Conservation (phyloP, 2,329 filamentous ascomycete species). For the Ophiostoma quercus region DNA sequence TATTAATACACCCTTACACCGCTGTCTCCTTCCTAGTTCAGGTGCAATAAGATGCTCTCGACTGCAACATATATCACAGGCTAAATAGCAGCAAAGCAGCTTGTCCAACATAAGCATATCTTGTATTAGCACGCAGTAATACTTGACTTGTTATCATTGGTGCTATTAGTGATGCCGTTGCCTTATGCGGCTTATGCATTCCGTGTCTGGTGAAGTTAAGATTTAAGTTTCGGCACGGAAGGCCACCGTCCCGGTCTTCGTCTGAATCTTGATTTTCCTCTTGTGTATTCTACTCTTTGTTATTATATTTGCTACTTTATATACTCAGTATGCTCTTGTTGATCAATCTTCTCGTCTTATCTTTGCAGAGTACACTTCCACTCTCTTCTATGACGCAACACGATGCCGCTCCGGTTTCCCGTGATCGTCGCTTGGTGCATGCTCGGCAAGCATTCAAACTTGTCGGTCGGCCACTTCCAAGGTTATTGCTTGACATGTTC, state of each 20-base stretch:
- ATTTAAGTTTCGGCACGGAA: neutral
- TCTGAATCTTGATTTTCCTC: neutral
- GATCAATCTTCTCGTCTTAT: neutral
- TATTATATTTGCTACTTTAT: neutral
- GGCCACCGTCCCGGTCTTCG: neutral
- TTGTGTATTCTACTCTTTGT: neutral
- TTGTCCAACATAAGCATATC: neutral
- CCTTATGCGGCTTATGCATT: neutral
- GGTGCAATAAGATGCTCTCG: neutral
- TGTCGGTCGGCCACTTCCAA: neutral
- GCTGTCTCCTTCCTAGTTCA: neutral
- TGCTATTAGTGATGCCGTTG: neutral
- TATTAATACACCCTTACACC: neutral
- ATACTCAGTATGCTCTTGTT: neutral
- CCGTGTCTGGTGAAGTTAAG: neutral
- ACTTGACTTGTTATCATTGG: neutral
- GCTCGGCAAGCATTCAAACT: neutral
- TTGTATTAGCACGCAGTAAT: neutral
- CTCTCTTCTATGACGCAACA: neutral
- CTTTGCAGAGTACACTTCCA: neutral
- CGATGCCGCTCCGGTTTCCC: neutral
- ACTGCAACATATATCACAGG: conserved; percentile 5
- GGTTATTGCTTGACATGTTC: neutral
- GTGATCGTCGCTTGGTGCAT: neutral
- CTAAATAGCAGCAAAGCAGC: neutral